phyloP scores from a whole-genome alignment of 1,284 basidiomycete genomes.

The Cystobasidium sp. region DNA sequence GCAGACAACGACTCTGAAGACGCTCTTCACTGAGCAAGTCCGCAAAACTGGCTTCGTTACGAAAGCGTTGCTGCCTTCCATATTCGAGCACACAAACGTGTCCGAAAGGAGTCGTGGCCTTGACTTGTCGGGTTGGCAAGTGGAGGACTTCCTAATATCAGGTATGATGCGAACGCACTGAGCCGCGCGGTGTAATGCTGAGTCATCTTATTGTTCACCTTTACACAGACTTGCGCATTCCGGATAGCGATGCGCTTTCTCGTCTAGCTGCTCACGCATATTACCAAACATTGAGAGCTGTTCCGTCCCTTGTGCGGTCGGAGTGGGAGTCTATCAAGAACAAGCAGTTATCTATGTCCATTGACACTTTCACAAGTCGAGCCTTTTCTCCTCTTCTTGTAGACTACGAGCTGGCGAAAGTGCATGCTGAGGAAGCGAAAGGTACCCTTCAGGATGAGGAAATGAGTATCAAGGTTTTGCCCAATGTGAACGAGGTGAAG shows the following conservation, averaged over 20 bases:
- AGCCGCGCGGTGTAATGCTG: not conserved
- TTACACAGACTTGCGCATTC: constrained; percentile 61
- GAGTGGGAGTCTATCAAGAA: constrained; percentile 91
- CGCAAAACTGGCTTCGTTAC: constrained; percentile 70
- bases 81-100: constrained; percentile 72
- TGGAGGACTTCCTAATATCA: constrained; percentile 84
- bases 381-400: constrained; percentile 91
- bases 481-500: constrained; percentile 71
- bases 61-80: constrained; percentile 71
- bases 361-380: constrained; percentile 79
- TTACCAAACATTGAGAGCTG: constrained; percentile 77
- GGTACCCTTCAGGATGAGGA: constrained; percentile 68
- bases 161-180: constrained; percentile 62
- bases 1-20: constrained; percentile 78
- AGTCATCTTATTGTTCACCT: not conserved
- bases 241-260: constrained; percentile 64
- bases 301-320: constrained; percentile 78
- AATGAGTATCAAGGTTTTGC: constrained; percentile 74
- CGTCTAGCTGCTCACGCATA: constrained; percentile 85
- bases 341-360: constrained; percentile 75
- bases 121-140: constrained; percentile 77
- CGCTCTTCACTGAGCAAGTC: constrained; percentile 82
- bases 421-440: constrained; percentile 68
- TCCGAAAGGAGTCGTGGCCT: constrained; percentile 67
- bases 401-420: constrained; percentile 74